phyloP scores from a whole-genome alignment of 2,329 filamentous ascomycete genomes.

The Talaromyces amestolkiae region DNA sequence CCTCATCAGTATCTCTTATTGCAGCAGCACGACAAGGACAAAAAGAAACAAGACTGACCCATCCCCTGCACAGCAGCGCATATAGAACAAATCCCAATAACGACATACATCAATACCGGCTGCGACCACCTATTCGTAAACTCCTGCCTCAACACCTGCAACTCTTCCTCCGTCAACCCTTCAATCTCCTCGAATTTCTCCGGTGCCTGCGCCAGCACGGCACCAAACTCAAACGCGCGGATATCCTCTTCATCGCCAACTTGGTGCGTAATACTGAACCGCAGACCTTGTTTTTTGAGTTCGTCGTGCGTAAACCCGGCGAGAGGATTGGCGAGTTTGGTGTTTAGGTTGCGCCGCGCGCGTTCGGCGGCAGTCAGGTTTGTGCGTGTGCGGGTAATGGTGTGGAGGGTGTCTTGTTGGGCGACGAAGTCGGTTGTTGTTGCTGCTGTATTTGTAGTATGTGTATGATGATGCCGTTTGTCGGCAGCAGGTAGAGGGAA shows the following conservation, averaged over 20 bases:
- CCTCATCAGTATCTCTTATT: background rate
- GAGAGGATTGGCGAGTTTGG: conserved; percentile 56
- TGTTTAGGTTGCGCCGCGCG: conserved; percentile 43
- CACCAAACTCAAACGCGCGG: conserved; percentile 59
- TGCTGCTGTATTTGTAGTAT: background rate
- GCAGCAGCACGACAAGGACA: background rate
- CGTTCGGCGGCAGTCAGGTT: conserved; percentile 39
- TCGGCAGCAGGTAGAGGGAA: background rate
- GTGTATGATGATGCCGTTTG: conserved; percentile 1
- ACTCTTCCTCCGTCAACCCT: conserved; percentile 59
- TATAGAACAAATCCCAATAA: conserved; percentile 65
- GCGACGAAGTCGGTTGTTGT: conserved; percentile 11
- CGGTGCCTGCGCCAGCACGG: conserved; percentile 56
- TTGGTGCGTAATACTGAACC: conserved; percentile 57
- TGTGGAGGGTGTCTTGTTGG: conserved; percentile 20
- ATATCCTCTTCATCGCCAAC: conserved; percentile 57
- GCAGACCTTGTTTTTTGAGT: conserved; percentile 56
- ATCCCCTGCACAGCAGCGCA: conserved; percentile 70
- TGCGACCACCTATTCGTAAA: conserved; percentile 67
- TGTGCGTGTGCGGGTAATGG: conserved; percentile 19
- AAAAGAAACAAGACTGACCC: conserved; percentile 41
- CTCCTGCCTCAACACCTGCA: conserved; percentile 58
- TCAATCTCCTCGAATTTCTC: conserved; percentile 51
- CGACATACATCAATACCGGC: conserved; percentile 62
- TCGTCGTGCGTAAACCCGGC: conserved; percentile 50